Base-by-base conservation (phyloP, 768 basidiomycete genomes). In the Suillus tomentosus region DNA sequence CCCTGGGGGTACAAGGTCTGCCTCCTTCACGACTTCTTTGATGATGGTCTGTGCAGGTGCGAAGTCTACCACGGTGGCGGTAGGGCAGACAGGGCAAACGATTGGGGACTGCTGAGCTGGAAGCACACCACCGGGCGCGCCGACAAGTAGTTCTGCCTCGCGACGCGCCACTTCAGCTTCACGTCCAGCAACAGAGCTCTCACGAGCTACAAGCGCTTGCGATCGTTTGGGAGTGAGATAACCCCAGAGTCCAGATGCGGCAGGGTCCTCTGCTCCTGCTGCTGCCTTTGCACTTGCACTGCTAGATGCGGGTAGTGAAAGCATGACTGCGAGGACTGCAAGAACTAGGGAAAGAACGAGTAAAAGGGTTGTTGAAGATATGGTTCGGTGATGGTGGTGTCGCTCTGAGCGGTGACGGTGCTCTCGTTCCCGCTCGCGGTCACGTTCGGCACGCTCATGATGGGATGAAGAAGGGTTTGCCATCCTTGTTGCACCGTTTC, bases 141-240 rank as follows among this genome's bases (percentile, higher is more conserved):
- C 93, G 17, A 85, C 89, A 42, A 95, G 85, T 47, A 94, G 76
- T 68, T 94, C 93, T 36, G 94, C 93, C 71, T 95, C 93, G 47
- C 93, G 91, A 65, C 91, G 90, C 24, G 93, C 93, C 50, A 95
- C 93, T 69, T 95, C 93, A 0, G 92, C 90, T 74, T 95, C 93
- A 62, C 93, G 92, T 67, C 85, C 77, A 56, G 93, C 92, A 63
- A 95, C 89, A 45, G 87, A 84, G 65, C 86, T 83, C 77, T 95
- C 93, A 19, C 93, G 87, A 54, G 90, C 82, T 47, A 94, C 85
- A 62, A 95, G 85, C 13, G 87, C 88, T 68, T 93, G 90, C 0
- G 90, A 86, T 45, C 93, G 88, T 73, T 94, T 94, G 4, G 93
- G 94, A 27, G 88, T 90, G 34, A 95, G 81, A 65, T 88, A 88